These are phyloP conservation scores for Sugiyamaella grinbergsii DNA, from an alignment of 1,139 yeast genomes.

Conservation along the genomic window DNA sequence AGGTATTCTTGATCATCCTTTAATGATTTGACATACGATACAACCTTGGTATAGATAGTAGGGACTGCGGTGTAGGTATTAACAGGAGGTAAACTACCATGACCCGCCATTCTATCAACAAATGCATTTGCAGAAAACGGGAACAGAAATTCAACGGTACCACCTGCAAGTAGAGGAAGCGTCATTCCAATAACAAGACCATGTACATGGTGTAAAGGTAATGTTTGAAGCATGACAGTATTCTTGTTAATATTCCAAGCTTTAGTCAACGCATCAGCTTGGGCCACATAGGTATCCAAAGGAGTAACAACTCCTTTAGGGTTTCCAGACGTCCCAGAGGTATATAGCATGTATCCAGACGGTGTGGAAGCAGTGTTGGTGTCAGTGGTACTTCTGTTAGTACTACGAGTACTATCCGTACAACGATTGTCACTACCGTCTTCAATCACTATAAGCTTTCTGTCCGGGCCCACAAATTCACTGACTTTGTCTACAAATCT, in stretches of 20 bases:
- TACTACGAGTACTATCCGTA: not conserved
- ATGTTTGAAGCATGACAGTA: slow-evolving; percentile 41
- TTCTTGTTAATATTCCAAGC: slow-evolving; percentile 41
- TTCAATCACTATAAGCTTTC: slow-evolving; percentile 6
- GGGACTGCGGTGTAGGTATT: slow-evolving; percentile 46
- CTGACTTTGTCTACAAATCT: slow-evolving; percentile 37
- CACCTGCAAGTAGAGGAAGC: slow-evolving; percentile 42
- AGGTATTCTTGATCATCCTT: slow-evolving; percentile 2
- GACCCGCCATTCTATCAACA: slow-evolving; percentile 33
- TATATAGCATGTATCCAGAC: slow-evolving; percentile 43
- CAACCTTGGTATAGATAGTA: slow-evolving; percentile 42
- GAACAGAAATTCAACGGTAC: slow-evolving; percentile 42
- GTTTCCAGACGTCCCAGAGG: slow-evolving; percentile 45
- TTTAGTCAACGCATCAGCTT: slow-evolving; percentile 39
- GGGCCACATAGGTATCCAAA: slow-evolving; percentile 41
- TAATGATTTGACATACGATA: slow-evolving; percentile 32
- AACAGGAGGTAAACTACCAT: slow-evolving; percentile 34
- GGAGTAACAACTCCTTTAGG: slow-evolving; percentile 46
- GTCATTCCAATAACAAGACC: slow-evolving; percentile 44
- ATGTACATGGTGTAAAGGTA: slow-evolving; percentile 45
- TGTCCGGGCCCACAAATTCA: slow-evolving; percentile 25
- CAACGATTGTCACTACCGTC: slow-evolving; percentile 5
- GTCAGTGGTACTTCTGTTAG: not conserved
- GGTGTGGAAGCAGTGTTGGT: slow-evolving; percentile 12
- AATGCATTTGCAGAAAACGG: slow-evolving; percentile 41